phyloP scores from a whole-genome alignment of 169 alveolate species.

The Eimeria maxima region DNA sequence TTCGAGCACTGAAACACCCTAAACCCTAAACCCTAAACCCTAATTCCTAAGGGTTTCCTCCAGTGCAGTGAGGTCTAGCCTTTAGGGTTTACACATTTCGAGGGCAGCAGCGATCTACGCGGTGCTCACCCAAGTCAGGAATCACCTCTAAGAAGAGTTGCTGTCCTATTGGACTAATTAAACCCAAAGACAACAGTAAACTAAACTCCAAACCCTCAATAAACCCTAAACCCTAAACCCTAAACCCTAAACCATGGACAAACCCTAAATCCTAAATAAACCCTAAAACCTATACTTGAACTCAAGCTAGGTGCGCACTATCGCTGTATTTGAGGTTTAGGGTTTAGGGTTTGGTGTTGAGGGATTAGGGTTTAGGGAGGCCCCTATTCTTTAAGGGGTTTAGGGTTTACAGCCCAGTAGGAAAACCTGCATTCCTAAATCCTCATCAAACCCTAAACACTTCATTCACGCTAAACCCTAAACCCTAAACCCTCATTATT shows the following conservation, averaged over 20 bases:
- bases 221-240: background rate
- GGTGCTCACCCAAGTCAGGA: too few species aligned
- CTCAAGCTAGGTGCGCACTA: background rate
- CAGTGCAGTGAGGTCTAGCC: too few species aligned
- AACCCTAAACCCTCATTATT: constrained; percentile 6
- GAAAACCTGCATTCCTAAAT: background rate
- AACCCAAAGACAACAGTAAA: too few species aligned
- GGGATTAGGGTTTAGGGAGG: background rate
- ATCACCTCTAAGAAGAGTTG: too few species aligned
- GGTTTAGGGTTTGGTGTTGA: constrained; percentile 5
- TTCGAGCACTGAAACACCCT: background rate
- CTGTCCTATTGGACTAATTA: too few species aligned
- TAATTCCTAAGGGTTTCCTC: background rate
- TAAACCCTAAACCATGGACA: too few species aligned
- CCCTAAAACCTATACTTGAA: background rate
- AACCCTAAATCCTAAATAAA: background rate
- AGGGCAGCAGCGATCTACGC: too few species aligned
- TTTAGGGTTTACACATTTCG: too few species aligned
- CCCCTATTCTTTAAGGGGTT: background rate
- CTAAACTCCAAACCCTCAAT: background rate
- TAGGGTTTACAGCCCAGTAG: background rate
- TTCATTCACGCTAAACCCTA: background rate
- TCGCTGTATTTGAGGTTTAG: background rate
- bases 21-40: constrained; percentile 3
- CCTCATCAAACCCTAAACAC: background rate